A percentile compares a stretch with the other conserved stretches of the same genome.
phyloP scores from a whole-genome alignment of 1,284 basidiomycete genomes.

The Fomitiporia mediterranea region DNA sequence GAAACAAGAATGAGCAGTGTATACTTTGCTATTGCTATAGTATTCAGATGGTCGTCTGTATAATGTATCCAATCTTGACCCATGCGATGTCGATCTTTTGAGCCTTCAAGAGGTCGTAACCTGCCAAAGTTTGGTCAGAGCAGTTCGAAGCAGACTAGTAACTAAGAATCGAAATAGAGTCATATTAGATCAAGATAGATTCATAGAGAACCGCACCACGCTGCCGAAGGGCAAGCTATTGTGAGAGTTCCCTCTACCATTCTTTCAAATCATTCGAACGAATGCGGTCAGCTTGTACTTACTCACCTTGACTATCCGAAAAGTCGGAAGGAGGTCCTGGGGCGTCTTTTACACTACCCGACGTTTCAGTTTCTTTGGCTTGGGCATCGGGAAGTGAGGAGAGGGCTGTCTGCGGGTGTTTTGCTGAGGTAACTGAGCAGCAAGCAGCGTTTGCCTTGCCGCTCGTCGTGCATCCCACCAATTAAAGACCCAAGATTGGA shows the following conservation, averaged over 20 bases:
- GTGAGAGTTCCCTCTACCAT: constrained; percentile 65
- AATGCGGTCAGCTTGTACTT: no score
- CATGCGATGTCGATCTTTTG: no score
- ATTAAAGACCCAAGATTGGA: constrained; percentile 76
- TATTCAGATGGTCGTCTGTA: not conserved
- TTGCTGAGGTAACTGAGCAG: not conserved
- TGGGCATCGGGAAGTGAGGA: not conserved
- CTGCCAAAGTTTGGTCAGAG: no score
- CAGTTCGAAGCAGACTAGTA: no score
- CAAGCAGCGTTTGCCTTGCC: constrained; percentile 24
- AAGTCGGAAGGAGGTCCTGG: constrained; percentile 14
- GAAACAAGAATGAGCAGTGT: not conserved
- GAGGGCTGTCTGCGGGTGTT: no score
- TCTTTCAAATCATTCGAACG: constrained; percentile 62
- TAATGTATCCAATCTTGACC: not conserved
- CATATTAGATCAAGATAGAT: constrained; percentile 86
- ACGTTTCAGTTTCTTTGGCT: not conserved
- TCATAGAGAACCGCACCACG: constrained; percentile 48
- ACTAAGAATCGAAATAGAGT: constrained; percentile 30
- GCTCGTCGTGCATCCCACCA: constrained; percentile 51
- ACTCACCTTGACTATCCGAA: no score
- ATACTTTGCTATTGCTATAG: not conserved
- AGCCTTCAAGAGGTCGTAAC: no score
- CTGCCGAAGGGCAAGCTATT: constrained; percentile 25
- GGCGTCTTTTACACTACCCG: not conserved